Base-by-base conservation (phyloP, 805 yeast species). In the Saccharomycopsis selenospora region DNA sequence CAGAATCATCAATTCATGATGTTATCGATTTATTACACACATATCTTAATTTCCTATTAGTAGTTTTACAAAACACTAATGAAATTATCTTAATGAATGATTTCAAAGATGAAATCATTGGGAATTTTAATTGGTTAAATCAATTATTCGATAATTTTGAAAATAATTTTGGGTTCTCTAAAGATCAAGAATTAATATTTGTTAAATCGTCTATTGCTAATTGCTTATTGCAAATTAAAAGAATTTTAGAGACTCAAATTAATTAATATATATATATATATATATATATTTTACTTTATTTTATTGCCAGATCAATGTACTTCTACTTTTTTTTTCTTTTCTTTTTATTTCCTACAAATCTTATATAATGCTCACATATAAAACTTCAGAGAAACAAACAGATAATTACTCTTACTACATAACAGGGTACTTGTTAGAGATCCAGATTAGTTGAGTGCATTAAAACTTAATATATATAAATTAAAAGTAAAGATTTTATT, bases 101-200 rank as follows among this genome's bases (percentile, higher is more conserved):
- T 4, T 49, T 49, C 33, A 25, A 23, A 7, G 25, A 26, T 18
- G 30, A 42, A 14, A 17, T 52, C 17, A 27, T 43, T 23, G 42
- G 13, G 22, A 25, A 33, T 24, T 46, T 46, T 27, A 43, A 36
- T 11, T 52, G 55, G 55, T 36, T 52, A 27, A 47, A 49, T 43
- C 36, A 49, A 23, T 33, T 46, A 40, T 52, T 52, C 26, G 55
- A 49, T 22, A 47, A 52, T 29, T 47, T 46, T 28, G 46, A 46
- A 13, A 29, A 33, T 18, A 36, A 33, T 18, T 50, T 49, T 38
- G 51, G 50, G 10, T 6, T 33, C 17, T 20, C 17, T 11, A 46
- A 36, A n/a, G 48, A 33, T 17, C 30, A 14, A 18, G 29, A 24
- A 10, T 43, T 45, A 18, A 30, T 18, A 26, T 42, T 36, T 25